Conservation (phyloP, 148 eudicot species). For the Salicornia ramosissima region DNA sequence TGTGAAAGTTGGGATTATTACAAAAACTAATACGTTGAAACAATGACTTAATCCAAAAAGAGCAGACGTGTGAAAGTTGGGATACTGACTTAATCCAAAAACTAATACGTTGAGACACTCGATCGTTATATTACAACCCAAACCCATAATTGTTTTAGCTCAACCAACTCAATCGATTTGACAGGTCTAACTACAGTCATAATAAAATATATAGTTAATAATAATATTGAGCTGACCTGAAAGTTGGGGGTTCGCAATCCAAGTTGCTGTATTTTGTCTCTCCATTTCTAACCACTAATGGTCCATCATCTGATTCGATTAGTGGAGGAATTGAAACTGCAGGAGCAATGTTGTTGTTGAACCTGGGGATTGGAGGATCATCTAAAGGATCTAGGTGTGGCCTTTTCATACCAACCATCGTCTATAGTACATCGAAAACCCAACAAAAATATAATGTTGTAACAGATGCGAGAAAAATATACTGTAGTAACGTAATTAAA, state of each 20-base stretch:
- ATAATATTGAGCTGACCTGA: conserved; percentile 40
- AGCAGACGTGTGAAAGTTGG: too few species aligned
- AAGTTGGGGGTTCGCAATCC: conserved; percentile 29
- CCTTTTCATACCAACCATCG: conserved; percentile 57
- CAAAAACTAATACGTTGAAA: too few species aligned
- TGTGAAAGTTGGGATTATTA: too few species aligned
- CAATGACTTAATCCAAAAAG: too few species aligned
- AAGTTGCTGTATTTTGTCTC: conserved; percentile 17
- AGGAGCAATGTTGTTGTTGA: conserved; percentile 28
- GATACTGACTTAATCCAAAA: too few species aligned
- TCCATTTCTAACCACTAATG: conserved; percentile 32
- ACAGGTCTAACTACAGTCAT: background rate
- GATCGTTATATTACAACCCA: too few species aligned
- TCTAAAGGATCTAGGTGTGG: conserved; percentile 45
- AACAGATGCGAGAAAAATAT: too few species aligned
- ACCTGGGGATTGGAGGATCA: conserved; percentile 39
- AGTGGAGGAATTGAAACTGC: conserved; percentile 17
- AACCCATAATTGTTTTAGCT: too few species aligned
- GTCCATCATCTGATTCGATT: conserved; percentile 30
- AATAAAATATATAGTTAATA: background rate
- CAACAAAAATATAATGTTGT: too few species aligned
- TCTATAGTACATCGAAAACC: conserved; percentile 37
- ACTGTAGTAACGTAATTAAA: too few species aligned
- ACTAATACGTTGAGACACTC: too few species aligned
- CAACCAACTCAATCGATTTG: background rate